Base-by-base conservation (phyloP, 2,329 filamentous ascomycete genomes). In the Colletotrichum liaoningense region DNA sequence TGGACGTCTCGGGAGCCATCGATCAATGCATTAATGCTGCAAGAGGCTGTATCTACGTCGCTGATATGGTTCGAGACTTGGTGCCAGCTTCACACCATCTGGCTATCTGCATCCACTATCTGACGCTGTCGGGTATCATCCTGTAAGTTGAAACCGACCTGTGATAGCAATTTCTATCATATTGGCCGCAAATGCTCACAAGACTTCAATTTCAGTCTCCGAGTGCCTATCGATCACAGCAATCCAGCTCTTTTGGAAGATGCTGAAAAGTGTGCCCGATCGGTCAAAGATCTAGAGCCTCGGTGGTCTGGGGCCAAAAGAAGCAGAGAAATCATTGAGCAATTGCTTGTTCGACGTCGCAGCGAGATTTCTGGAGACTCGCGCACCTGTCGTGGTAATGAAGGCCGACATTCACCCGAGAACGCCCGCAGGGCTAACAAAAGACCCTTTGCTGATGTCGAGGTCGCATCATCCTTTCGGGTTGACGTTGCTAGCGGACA, bases 31-130 rank as follows among this genome's bases (percentile, higher is more conserved):
- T 78, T 14, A 78, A 76, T 35, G 78, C 78, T 1, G 78, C 78
- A 0, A 67, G 66, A 4, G 77, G 77, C 46, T 80, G 78, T 54
- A 79, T 80, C 52, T 77, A 77, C 54, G 77, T 78, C 1, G 76
- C 77, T 3, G 78, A 79, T 60, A 73, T 80, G 1, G 75, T 77
- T 5, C 75, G 76, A 16, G 75, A 77, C 60, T 62, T 79, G 0
- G 78, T 80, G 0, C 78, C 78, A 6, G 75, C 78, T 9, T 79
- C 78, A 8, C 78, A 80, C 58, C 71, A 79, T 49, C 72, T 80
- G 1, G 78, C 78, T 11, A 70, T 80, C 7, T 80, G 78, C 24
- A 75, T 79, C 4, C 76, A 80, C 58, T 78, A 76, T 28, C 72
- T 80, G 9, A 79, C 77, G 3, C 75, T 79, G 1, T 79, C 78